These are phyloP conservation scores for Diplodia corticola DNA, from an alignment of 2,329 filamentous ascomycete genomes.

Conservation along the genomic window DNA sequence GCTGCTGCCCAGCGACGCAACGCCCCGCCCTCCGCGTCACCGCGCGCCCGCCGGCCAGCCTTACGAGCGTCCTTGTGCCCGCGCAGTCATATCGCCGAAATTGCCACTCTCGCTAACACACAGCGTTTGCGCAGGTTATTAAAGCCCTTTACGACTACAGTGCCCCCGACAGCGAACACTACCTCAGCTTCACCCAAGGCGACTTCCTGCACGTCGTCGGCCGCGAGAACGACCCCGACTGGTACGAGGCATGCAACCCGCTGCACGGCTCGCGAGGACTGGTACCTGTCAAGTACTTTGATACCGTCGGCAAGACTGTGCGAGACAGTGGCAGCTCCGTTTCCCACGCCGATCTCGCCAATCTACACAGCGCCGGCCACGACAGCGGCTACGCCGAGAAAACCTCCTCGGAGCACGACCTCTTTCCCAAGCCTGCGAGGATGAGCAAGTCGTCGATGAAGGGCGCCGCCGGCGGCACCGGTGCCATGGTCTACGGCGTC, in stretches of 20 bases:
- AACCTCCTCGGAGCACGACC: constrained; percentile 20
- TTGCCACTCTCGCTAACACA: constrained; percentile 23
- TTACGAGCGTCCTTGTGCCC: constrained; percentile 19
- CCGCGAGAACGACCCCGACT: constrained; percentile 89
- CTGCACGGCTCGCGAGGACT: constrained; percentile 84
- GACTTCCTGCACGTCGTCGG: constrained; percentile 99
- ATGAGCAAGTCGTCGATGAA: constrained; percentile 45
- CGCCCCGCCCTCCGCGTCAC: constrained; percentile 8
- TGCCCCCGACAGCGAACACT: constrained; percentile 58
- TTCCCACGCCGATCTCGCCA: constrained; percentile 33
- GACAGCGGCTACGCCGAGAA: constrained; percentile 84
- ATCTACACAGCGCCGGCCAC: constrained; percentile 68
- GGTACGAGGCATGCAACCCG: constrained; percentile 99
- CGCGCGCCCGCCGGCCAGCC: constrained; percentile 23
- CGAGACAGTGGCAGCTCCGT: constrained; percentile 69
- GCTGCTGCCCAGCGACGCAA: constrained; percentile 13
- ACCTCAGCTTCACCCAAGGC: constrained; percentile 88
- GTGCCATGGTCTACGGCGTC: constrained; percentile 92
- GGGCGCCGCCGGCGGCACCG: constrained; percentile 44
- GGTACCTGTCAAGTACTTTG: constrained; percentile 92
- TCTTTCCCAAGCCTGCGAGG: constrained; percentile 31
- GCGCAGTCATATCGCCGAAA: constrained; percentile 27
- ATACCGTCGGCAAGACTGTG: constrained; percentile 87
- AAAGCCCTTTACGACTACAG: constrained; percentile 93
- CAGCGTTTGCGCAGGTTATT: constrained; percentile 69